phyloP scores from a whole-genome alignment of 2,329 filamentous ascomycete genomes.

The Metarhizium brunneum region DNA sequence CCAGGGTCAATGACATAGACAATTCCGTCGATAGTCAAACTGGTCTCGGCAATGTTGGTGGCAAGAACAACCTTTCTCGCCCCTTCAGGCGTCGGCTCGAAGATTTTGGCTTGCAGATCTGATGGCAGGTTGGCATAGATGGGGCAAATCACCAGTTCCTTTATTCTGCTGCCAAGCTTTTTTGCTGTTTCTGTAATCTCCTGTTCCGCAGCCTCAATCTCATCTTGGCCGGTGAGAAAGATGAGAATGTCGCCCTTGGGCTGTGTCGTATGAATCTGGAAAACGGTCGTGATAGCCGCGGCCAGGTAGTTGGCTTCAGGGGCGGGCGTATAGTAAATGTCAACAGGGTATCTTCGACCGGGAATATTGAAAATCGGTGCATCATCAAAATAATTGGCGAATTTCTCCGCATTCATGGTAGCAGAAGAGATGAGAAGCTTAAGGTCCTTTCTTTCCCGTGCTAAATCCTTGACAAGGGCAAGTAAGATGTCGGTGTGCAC shows the following conservation, averaged over 20 bases:
- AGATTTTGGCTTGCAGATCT: slow-evolving; percentile 86
- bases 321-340: slow-evolving; percentile 81
- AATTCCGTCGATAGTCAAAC: slow-evolving; percentile 90
- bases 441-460: slow-evolving; percentile 71
- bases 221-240: slow-evolving; percentile 91
- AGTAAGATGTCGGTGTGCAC: slow-evolving; percentile 85
- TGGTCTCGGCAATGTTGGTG: slow-evolving; percentile 96
- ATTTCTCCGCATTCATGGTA: slow-evolving; percentile 89
- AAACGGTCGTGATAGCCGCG: slow-evolving; percentile 84
- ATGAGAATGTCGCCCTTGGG: slow-evolving; percentile 83
- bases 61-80: slow-evolving; percentile 87
- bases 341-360: slow-evolving; percentile 78
- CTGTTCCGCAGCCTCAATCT: slow-evolving; percentile 82
- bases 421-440: slow-evolving; percentile 90
- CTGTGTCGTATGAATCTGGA: slow-evolving; percentile 88
- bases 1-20: slow-evolving; percentile 94
- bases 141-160: slow-evolving; percentile 81
- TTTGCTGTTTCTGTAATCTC: slow-evolving; percentile 77
- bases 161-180: slow-evolving; percentile 76
- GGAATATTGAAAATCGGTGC: slow-evolving; percentile 93
- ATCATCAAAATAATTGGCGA: slow-evolving; percentile 84
- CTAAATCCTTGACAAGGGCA: slow-evolving; percentile 81
- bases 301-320: slow-evolving; percentile 92
- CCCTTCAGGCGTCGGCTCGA: slow-evolving; percentile 79
- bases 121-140: slow-evolving; percentile 92